phyloP scores from a whole-genome alignment of 371 early-diverging fungal genomes.

The Umbelopsis sp. region DNA sequence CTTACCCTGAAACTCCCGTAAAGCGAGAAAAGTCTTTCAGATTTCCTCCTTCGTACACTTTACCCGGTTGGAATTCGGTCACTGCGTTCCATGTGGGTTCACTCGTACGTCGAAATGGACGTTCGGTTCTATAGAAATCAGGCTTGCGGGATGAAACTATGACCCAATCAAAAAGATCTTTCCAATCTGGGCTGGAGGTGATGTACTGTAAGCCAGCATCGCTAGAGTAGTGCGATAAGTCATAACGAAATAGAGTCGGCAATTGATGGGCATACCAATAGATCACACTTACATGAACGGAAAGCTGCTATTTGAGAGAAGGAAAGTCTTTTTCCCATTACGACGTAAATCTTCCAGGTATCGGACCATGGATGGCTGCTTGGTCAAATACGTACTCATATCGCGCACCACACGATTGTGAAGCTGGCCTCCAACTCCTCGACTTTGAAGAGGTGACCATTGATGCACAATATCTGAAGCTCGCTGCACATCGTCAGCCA shows the following conservation, averaged over 20 bases:
- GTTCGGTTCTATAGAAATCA: slow-evolving; percentile 57
- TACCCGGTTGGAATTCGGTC: slow-evolving; percentile 54
- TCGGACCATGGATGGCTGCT: slow-evolving; percentile 48
- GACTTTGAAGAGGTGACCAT: slow-evolving; percentile 29
- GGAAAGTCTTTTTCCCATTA: slow-evolving; percentile 58
- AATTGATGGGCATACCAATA: neutral
- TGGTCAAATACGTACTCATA: slow-evolving; percentile 54
- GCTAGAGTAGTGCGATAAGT: slow-evolving; percentile 22
- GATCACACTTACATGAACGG: slow-evolving; percentile 48
- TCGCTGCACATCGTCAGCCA: slow-evolving; percentile 63
- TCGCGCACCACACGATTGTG: slow-evolving; percentile 54
- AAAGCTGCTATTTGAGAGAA: slow-evolving; percentile 65
- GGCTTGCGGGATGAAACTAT: slow-evolving; percentile 66
- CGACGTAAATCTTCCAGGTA: slow-evolving; percentile 52
- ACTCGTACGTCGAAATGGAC: slow-evolving; percentile 57
- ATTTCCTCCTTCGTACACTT: slow-evolving; percentile 69
- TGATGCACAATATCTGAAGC: slow-evolving; percentile 60
- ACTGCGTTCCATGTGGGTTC: slow-evolving; percentile 60
- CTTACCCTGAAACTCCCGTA: slow-evolving; percentile 59
- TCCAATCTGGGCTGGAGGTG: slow-evolving; percentile 57
- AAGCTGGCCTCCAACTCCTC: slow-evolving; percentile 57
- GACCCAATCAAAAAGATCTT: slow-evolving; percentile 67
- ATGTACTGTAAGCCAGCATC: slow-evolving; percentile 57
- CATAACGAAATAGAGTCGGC: neutral
- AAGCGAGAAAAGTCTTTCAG: slow-evolving; percentile 56